Evolutionary conservation across 306 rosid genomes (phyloP).

Genomic region (Arachis stenosperma): DNA sequence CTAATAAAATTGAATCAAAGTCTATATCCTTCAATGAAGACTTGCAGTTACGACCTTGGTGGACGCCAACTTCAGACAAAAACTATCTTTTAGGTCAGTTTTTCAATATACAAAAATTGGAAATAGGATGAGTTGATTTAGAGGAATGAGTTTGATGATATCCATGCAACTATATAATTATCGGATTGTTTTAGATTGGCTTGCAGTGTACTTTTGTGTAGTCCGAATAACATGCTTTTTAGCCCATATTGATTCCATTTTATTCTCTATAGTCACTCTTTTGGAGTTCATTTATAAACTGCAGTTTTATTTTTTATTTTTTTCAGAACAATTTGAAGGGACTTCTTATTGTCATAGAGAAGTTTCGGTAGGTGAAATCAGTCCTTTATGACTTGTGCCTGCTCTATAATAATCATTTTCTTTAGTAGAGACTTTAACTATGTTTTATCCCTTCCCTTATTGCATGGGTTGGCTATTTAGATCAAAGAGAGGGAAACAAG

Average conservation of each 20-base stretch:
- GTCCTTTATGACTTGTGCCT: slow-evolving; percentile 30
- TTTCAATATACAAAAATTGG: slow-evolving; percentile 20
- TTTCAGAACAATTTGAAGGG: slow-evolving; percentile 84
- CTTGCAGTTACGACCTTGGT: slow-evolving; percentile 89
- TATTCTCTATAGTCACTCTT: slow-evolving; percentile 23
- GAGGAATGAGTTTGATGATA: neutral
- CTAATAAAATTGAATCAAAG: slow-evolving; percentile 80
- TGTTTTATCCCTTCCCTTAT: neutral
- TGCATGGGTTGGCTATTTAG: slow-evolving; percentile 56
- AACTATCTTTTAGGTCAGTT: slow-evolving; percentile 88
- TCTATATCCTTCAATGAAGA: slow-evolving; percentile 92
- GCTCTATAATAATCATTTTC: slow-evolving; percentile 24
- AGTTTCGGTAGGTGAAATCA: slow-evolving; percentile 56
- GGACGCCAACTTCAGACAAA: slow-evolving; percentile 88
- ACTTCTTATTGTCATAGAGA: slow-evolving; percentile 79
- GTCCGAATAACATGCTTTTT: neutral
- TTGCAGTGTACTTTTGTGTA: neutral
- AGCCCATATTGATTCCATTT: neutral
- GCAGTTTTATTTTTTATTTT: neutral
- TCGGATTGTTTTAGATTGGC: neutral
- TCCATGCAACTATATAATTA: slow-evolving; percentile 17
- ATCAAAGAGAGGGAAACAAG: slow-evolving; percentile 62
- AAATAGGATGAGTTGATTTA: slow-evolving; percentile 2
- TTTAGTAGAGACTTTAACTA: slow-evolving; percentile 13
- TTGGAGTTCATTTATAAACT: neutral